Base-by-base conservation (phyloP, 1,284 basidiomycete genomes). In the Rhodotorula sp. region DNA sequence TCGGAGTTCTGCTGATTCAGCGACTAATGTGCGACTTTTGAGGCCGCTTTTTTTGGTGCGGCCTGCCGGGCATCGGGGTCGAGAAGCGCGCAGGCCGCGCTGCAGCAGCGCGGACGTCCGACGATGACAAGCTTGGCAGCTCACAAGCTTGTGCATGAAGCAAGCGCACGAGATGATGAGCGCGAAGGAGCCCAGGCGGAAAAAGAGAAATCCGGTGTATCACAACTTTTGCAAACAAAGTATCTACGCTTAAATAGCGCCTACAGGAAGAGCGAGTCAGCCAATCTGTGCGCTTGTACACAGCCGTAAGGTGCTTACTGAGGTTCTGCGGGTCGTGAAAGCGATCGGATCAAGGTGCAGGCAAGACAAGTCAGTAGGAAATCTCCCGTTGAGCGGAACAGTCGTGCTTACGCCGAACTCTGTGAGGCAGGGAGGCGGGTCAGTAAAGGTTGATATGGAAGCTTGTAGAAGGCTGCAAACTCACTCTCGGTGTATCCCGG, bases 401-500 rank as follows among this genome's bases (percentile, higher is more conserved):
- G 49, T 51, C 20, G 34, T 18, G 51, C 66, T 48, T 26, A 63
- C 66, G 56, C 61, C 67, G 62, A 68, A 68, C 66, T 68, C 66
- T 68, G 66, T 26, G 23, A 5, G 66, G 23, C 7, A n/a, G 12
- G n/a, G n/a, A 6, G 43, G 48, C 15, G 12, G 7, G 1, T 2
- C 10, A 16, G 21, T 14, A 10, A 3, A 39, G 48, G 31, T 12
- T 39, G 26, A 5, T 16, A 56, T 15, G 31, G 26, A 15, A 18
- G 23, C 16, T 39, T 60, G 58, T 29, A 43, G n/a, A 5, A 10
- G 10, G 12, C 1, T 1, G 15, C 10, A 10, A 23, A 73, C 74
- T 48, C 58, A 76, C 87, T 78, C 81, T 83, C 83, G 76, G 80
- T 80, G 82, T 84, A 84, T 87, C 92, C 92, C 79, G 94, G 93